phyloP scores from a whole-genome alignment of 768 basidiomycete species.

The Tulasnella sp. region DNA sequence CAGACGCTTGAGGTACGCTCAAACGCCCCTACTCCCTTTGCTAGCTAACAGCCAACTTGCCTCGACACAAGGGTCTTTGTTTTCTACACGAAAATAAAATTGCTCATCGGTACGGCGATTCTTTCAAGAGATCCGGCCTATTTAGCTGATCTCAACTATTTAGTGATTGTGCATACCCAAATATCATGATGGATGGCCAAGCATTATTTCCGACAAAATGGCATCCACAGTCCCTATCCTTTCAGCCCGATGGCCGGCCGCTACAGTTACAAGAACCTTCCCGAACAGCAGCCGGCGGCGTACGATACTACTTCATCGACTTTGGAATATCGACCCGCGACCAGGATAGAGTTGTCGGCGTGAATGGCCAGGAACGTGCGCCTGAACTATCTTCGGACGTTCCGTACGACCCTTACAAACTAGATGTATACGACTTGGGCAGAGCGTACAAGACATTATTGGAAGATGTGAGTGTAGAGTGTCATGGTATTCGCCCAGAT shows the following conservation, averaged over 20 bases:
- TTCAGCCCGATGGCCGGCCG: neutral
- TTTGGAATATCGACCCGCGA: slow-evolving; percentile 8
- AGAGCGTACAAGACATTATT: slow-evolving; percentile 1
- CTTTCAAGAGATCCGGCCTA: neutral
- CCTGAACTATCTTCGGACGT: slow-evolving; percentile 5
- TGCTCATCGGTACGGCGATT: slow-evolving; percentile 8
- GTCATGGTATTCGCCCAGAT: neutral
- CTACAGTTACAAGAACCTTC: neutral
- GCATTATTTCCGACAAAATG: neutral
- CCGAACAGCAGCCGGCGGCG: slow-evolving; percentile 1
- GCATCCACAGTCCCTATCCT: neutral
- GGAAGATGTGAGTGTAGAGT: neutral
- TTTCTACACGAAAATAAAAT: slow-evolving; percentile 13
- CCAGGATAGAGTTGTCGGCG: neutral
- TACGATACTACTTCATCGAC: slow-evolving; percentile 13
- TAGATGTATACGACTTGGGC: slow-evolving; percentile 13
- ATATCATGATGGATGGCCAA: slow-evolving; percentile 15
- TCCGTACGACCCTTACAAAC: slow-evolving; percentile 11
- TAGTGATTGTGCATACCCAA: slow-evolving; percentile 8
- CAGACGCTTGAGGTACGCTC: slow-evolving; percentile 12
- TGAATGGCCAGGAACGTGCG: neutral
- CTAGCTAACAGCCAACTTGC: neutral
- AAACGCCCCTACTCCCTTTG: neutral
- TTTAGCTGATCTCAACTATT: neutral
- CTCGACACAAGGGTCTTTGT: neutral